Conservation (phyloP, 2,329 filamentous ascomycete genomes). For the Fusarium brachygibbosum region DNA sequence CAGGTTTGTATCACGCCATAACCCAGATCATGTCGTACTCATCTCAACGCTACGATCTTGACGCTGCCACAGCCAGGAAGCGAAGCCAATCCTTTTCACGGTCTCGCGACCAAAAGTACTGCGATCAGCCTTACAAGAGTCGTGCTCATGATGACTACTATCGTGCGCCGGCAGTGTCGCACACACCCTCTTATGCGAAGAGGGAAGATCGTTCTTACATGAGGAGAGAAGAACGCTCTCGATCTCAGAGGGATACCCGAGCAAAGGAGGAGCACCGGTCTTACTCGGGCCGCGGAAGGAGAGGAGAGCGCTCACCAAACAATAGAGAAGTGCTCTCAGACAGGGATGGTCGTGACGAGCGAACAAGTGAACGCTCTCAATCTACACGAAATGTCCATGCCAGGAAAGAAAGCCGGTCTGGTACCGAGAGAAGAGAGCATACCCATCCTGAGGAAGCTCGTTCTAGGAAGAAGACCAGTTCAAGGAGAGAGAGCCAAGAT, state of each 20-base stretch:
- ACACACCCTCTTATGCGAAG: neutral
- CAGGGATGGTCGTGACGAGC: neutral
- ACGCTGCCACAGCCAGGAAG: conserved; percentile 12
- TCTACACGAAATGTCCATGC: neutral
- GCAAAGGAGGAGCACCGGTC: neutral
- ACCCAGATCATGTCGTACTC: conserved; percentile 32
- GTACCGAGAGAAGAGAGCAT: neutral
- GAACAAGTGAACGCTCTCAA: neutral
- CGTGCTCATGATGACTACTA: conserved; percentile 2
- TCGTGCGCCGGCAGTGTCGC: conserved; percentile 3
- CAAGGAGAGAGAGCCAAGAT: neutral
- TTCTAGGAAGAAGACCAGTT: neutral
- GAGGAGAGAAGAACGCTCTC: neutral
- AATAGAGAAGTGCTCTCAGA: neutral
- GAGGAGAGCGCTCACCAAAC: neutral
- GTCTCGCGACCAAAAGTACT: conserved; percentile 1
- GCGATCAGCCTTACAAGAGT: neutral
- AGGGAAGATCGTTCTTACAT: neutral
- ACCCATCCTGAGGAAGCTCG: neutral
- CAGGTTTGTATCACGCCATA: conserved; percentile 12
- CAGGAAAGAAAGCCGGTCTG: neutral
- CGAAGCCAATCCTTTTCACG: conserved; percentile 1
- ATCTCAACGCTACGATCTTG: conserved; percentile 20
- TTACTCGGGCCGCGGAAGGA: neutral
- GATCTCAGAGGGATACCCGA: neutral